Evolutionary conservation across 225 moss, liverwort and hornwort genomes (phyloP), one percentile per base, ranked within the genome.

Genomic region (Bryum argenteum): DNA sequence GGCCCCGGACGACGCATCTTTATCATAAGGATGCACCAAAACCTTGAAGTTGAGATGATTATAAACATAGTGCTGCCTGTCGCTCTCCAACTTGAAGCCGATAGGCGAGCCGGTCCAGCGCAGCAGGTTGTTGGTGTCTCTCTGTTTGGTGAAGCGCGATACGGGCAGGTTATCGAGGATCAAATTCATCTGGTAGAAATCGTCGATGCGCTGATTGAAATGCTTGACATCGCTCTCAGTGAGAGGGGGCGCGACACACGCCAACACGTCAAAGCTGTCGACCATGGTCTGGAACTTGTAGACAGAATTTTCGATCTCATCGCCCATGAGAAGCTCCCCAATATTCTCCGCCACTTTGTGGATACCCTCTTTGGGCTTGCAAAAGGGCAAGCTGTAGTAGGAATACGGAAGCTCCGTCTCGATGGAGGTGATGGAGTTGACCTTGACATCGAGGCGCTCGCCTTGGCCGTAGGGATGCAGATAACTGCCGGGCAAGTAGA

Each of bases 331-430:
- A 8, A 97, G 71, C 88, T 94, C 91, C 38, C 97, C 94, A 1
- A 97, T 90, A 57, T 94, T 97, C 82, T 97, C 94, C 16, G 87
- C 82, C 24, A 85, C 81, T 65, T 94, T 91, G 79, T 87, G 74
- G 38, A 94, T 82, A 13, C 94, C 91, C 0, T 80, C 83, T 37
- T 55, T 59, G 1, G 97, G 97, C 73, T 72, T 17, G 63, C 97
- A 97, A 50, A 90, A 97, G 1, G 94, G 97, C 8, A 97, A 77
- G 62, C 87, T 87, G 73, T 97, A 97, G 75, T 97, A 97, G 37
- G 87, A 89, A 54, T 84, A 97, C 8, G 94, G 94, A 7, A 97
- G 89, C 86, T 97, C 97, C 0, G 94, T 97, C 75, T 97, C 97
- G 65, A 97, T 85, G 53, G 97, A 97, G 9, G 94, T 97, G 11